A percentile compares a stretch with the other conserved stretches of the same genome.
These are phyloP conservation scores for Hanseniaspora uvarum DNA, from an alignment of 1,139 yeast genomes.

Conservation along the genomic window DNA sequence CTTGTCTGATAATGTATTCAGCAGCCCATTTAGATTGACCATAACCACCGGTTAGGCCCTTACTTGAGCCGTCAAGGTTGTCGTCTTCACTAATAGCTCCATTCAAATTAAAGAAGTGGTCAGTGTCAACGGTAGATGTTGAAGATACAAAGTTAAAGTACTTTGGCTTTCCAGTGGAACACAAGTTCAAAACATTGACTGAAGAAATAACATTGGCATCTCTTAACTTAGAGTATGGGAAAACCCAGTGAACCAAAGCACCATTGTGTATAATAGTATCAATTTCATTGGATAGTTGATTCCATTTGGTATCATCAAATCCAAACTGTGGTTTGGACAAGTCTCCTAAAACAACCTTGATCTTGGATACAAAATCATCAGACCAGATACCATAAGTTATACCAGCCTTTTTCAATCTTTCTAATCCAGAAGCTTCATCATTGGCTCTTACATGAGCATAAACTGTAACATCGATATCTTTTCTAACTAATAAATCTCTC, in stretches of 20 bases:
- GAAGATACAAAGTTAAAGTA: conserved; percentile 86
- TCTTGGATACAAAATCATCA: conserved; percentile 44
- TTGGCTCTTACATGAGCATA: conserved; percentile 88
- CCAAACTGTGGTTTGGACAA: conserved; percentile 67
- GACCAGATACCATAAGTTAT: conserved; percentile 77
- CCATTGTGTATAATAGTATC: conserved; percentile 93
- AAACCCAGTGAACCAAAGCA: conserved; percentile 98
- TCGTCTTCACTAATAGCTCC: conserved; percentile 83
- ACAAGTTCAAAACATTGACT: conserved; percentile 69
- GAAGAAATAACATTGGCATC: conserved; percentile 91
- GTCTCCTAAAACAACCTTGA: conserved; percentile 76
- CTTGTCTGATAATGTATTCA: conserved; percentile 74
- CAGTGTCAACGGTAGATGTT: conserved; percentile 82
- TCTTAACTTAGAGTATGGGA: conserved; percentile 80
- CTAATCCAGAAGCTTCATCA: conserved; percentile 55
- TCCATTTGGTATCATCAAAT: conserved; percentile 49
- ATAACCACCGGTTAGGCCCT: conserved; percentile 81
- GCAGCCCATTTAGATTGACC: conserved; percentile 99
- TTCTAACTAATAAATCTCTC: conserved; percentile 56
- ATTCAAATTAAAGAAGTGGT: conserved; percentile 65
- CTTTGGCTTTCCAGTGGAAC: conserved; percentile 61
- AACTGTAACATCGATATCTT: conserved; percentile 42
- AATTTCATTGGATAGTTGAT: conserved; percentile 42
- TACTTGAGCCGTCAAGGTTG: conserved; percentile 66
- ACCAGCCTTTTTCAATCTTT: conserved; percentile 68